Evolutionary conservation across 2,329 filamentous ascomycete genomes (phyloP), one percentile per base, ranked within the genome.

Genomic region (Alternaria arborescens): DNA sequence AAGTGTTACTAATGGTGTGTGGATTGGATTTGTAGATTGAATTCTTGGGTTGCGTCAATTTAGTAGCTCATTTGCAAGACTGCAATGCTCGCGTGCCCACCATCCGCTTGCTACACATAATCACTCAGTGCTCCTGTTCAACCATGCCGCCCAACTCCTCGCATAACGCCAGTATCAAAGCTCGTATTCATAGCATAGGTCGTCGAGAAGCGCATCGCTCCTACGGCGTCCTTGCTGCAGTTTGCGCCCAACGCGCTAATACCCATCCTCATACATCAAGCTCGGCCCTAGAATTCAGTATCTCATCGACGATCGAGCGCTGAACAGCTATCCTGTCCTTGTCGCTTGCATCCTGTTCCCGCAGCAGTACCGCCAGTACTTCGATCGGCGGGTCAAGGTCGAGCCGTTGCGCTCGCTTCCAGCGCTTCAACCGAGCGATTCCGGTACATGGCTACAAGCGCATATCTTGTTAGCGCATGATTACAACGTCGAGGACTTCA

Each of bases 341-440:
- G 8, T 55, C 62, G 5, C 85, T 38, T 12, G n/a, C 54, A 22
- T 60, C 81, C 72, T 90, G 87, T 73, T 93, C 89, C 73, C 88
- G 90, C 55, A 97, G 71, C 47, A 98, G 80, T 16, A 98, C 91
- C 0, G 93, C 92, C 5, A 98, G 84, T 4, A 97, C 93, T 78
- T 98, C 94, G 26, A 97, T 86, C 0, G 95, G 94, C 1, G 95
- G 95, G 32, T 90, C 86, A n/a, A 99, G 83, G 3, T 90, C 89
- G n/a, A 99, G 82, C 57, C 84, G 85, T 55, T 97, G 86, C 5
- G 95, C 95, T 46, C 95, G 88, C 75, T 91, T 87, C 95, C 95
- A 99, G 34, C 95, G 89, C 81, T 91, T 92, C 69, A 91, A 82
- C 48, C 95, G 88, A 38, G 88, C 81, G 53, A 94, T 92, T 8